These are phyloP conservation scores for apple (Malus domestica) DNA, from an alignment of 306 rosid species.

Conservation along the genomic window DNA sequence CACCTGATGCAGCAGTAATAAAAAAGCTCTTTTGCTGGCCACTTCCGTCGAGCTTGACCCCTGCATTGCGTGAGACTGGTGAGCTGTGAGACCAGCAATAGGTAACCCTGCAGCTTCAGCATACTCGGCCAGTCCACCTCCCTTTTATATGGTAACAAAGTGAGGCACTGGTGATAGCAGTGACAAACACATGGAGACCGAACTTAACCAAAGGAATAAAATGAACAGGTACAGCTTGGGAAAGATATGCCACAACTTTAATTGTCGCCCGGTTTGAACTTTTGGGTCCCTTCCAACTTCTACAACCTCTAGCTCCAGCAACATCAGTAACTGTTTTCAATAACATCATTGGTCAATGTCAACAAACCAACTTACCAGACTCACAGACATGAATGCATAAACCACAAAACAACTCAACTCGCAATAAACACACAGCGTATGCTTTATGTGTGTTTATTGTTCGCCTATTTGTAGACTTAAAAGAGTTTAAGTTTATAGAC, in stretches of 20 bases:
- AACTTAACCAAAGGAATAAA: neutral
- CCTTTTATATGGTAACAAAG: constrained; percentile 5
- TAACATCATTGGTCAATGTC: neutral
- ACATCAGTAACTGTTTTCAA: constrained; percentile 44
- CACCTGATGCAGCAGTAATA: constrained; percentile 73
- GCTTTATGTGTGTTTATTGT: neutral
- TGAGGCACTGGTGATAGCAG: neutral
- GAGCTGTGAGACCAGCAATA: constrained; percentile 49
- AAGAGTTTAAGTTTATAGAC: too few species aligned
- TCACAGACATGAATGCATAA: neutral
- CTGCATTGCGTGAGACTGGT: constrained; percentile 40
- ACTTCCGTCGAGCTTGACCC: constrained; percentile 42
- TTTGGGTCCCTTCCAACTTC: constrained; percentile 46
- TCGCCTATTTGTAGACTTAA: too few species aligned
- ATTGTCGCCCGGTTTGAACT: constrained; percentile 50
- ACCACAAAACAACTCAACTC: neutral
- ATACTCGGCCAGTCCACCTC: constrained; percentile 67
- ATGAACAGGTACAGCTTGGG: constrained; percentile 22
- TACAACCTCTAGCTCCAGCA: constrained; percentile 44
- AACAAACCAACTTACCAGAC: neutral
- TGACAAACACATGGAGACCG: neutral
- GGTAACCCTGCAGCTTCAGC: constrained; percentile 47
- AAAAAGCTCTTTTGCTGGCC: constrained; percentile 38
- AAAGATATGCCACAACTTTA: constrained; percentile 42
- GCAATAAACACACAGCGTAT: neutral